A percentile compares a stretch with the other conserved stretches of the same genome.
Conservation (phyloP, 345 rosid genomes). For the Reutealis trisperma region DNA sequence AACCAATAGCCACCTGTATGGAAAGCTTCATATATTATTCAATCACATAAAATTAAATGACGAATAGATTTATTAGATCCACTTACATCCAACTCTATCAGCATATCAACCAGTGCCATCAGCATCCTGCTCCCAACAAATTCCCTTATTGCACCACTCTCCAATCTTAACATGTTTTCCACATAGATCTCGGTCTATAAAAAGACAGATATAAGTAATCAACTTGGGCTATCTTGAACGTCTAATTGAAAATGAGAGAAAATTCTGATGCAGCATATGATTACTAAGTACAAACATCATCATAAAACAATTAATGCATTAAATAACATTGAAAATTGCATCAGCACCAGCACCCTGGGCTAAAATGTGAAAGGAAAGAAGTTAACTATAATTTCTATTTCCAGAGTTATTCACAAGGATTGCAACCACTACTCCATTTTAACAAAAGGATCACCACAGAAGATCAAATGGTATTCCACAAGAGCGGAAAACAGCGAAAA, state of each 20-base stretch:
- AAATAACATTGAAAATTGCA: background rate
- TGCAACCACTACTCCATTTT: no score
- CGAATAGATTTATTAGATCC: background rate
- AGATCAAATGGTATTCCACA: no score
- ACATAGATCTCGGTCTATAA: conserved; percentile 41
- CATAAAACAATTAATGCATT: background rate
- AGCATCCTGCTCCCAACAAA: conserved; percentile 71
- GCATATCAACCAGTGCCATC: conserved; percentile 66
- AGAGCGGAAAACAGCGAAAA: background rate
- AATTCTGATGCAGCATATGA: background rate
- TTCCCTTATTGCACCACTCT: conserved; percentile 64
- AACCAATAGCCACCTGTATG: conserved; percentile 67
- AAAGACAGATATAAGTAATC: background rate
- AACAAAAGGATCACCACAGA: no score
- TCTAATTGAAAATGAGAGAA: background rate
- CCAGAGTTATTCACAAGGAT: no score
- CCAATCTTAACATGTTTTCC: conserved; percentile 84
- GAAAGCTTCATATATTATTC: conserved; percentile 9
- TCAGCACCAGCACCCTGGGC: background rate
- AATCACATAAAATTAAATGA: conserved; percentile 7
- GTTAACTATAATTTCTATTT: no score
- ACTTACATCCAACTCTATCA: conserved; percentile 91
- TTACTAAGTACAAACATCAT: background rate
- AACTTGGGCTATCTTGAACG: background rate
- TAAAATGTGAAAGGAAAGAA: background rate